Conservation (phyloP, 2,329 filamentous ascomycete genomes). For the Aspergillus unguis region DNA sequence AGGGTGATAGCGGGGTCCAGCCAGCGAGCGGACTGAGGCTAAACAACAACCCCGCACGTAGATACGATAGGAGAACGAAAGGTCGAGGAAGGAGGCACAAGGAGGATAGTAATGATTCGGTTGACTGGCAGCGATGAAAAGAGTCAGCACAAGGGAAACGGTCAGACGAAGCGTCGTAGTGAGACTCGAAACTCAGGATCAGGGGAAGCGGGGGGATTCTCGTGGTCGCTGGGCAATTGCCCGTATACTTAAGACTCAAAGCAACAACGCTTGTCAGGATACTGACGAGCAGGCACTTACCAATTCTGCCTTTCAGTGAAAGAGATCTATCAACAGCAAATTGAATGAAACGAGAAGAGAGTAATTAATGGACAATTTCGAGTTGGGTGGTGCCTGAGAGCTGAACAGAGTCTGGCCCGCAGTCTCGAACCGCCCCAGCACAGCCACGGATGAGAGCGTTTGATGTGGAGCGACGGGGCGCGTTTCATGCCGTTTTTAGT, state of each 20-base stretch:
- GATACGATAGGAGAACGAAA: constrained; percentile 12
- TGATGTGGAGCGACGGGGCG: background rate
- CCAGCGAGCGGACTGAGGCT: constrained; percentile 10
- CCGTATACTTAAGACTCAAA: background rate
- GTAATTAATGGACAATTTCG: background rate
- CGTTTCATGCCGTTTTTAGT: constrained; percentile 3
- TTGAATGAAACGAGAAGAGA: background rate
- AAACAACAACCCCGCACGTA: constrained; percentile 25
- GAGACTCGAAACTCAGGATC: background rate
- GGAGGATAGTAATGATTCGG: background rate
- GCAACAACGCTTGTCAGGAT: background rate
- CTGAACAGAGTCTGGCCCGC: constrained; percentile 1
- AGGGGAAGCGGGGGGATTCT: constrained; percentile 7
- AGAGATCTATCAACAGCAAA: background rate
- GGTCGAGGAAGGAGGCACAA: background rate
- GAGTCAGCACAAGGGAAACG: background rate
- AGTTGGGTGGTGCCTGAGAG: constrained; percentile 1
- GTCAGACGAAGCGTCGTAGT: background rate
- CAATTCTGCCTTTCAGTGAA: constrained; percentile 6
- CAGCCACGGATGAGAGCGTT: constrained; percentile 6
- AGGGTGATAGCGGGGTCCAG: constrained; percentile 19
- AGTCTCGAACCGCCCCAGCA: constrained; percentile 5
- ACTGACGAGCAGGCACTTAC: background rate
- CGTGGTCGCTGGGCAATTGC: background rate
- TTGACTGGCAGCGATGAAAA: background rate